These are phyloP conservation scores for Yamadazyma diddensiae DNA, from an alignment of 1,139 yeast genomes.

Conservation along the genomic window DNA sequence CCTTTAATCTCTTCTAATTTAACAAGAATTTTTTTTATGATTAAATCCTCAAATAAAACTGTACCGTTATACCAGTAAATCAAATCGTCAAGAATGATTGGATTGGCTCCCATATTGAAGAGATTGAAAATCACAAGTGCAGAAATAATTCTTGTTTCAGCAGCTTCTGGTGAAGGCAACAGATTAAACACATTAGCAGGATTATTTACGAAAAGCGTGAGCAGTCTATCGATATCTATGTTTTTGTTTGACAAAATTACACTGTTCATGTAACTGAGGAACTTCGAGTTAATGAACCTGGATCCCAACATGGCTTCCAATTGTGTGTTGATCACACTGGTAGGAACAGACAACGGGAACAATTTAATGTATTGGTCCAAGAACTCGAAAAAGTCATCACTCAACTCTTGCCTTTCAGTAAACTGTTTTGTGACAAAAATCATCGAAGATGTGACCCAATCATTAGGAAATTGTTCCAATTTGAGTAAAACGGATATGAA, in stretches of 20 bases:
- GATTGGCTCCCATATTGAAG: conserved; percentile 48
- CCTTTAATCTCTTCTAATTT: conserved; percentile 52
- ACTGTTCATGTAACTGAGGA: conserved; percentile 30
- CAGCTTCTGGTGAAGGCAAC: conserved; percentile 20
- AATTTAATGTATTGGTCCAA: conserved; percentile 16
- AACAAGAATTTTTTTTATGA: conserved; percentile 55
- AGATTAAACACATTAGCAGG: conserved; percentile 28
- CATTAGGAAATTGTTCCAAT: not conserved
- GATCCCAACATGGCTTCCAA: conserved; percentile 59
- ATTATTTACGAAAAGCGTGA: conserved; percentile 66
- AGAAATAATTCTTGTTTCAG: conserved; percentile 35
- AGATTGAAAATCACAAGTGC: conserved; percentile 43
- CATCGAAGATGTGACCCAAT: conserved; percentile 51
- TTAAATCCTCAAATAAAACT: conserved; percentile 54
- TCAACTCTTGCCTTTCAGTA: conserved; percentile 46
- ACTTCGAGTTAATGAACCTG: conserved; percentile 43
- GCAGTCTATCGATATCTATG: conserved; percentile 47
- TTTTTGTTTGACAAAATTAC: conserved; percentile 33
- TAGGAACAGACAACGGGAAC: conserved; percentile 38
- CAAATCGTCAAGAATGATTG: conserved; percentile 40
- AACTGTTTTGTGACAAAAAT: conserved; percentile 61
- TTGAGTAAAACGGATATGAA: conserved; percentile 7
- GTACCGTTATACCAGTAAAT: conserved; percentile 62
- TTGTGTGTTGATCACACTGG: conserved; percentile 59
- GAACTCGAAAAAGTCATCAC: conserved; percentile 30